Evolutionary conservation across 2,329 filamentous ascomycete genomes (phyloP), one percentile per base, ranked within the genome.

Genomic region (Aquanectria penicillioides): DNA sequence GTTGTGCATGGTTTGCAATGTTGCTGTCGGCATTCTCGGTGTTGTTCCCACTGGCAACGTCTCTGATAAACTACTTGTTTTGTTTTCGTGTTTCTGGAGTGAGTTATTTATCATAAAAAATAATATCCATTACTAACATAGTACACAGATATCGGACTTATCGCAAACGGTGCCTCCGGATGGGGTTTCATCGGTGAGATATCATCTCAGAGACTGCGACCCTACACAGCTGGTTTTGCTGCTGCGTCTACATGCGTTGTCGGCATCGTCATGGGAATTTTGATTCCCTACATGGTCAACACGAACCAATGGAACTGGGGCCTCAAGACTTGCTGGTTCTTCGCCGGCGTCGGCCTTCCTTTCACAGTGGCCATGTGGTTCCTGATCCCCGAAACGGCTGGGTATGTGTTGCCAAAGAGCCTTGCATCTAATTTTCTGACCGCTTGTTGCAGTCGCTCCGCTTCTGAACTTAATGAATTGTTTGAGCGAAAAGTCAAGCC

Each of bases 111-210:
- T 4, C n/a, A 17, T 28, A 8, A n/a, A 10, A 50, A 12, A 9
- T 40, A 11, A 34, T 37, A 12, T 59, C 64, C 25, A 29, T 6
- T 23, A 41, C 6, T 29, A 58, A 20, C 63, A 62, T 9, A 31
- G 53, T 2, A 28, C 59, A 9, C 37, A 69, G 65, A 69, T 36
- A 61, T 69, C 17, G 70, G 66, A 2, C 50, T 69, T 26, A 67
- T 63, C 4, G 61, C 63, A 7, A 71, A 68, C 40, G 66, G 64
- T 6, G 67, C 67, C 1, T 66, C 67, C 2, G 68, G 68, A 10
- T 73, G 67, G 64, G 70, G 68, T 5, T 69, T 70, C 51, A 69
- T 70, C 43, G 70, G 66, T 51, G 77, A 77, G 55, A 75, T 76
- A n/a, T 75, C 75, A 1, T 72, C 74, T 2, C 72, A 73, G 25